phyloP scores from a whole-genome alignment of 2,329 filamentous ascomycete genomes.

The Ophiostoma sp. region DNA sequence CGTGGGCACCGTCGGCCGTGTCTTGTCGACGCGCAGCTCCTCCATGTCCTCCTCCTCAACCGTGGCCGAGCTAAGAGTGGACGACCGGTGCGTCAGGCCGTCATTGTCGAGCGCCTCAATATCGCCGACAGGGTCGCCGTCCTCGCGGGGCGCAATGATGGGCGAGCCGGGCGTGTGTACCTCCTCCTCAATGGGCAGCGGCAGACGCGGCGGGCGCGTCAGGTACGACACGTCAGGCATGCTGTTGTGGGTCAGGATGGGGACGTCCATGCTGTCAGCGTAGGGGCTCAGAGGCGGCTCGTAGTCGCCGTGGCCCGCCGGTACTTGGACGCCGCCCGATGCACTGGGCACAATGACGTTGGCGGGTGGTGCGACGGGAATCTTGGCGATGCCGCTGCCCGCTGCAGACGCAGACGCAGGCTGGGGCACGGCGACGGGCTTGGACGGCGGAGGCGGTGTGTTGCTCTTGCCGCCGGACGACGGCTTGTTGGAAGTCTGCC shows the following conservation, averaged over 20 bases:
- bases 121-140: constrained; percentile 52
- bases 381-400: constrained; percentile 30
- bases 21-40: constrained; percentile 70
- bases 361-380: constrained; percentile 24
- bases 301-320: constrained; percentile 33
- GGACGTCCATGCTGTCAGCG: constrained; percentile 43
- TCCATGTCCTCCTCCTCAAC: constrained; percentile 66
- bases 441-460: constrained; percentile 37
- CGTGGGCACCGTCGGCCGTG: constrained; percentile 77
- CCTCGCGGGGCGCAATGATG: constrained; percentile 72
- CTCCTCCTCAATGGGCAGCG: constrained; percentile 91
- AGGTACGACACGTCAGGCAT: constrained; percentile 64
- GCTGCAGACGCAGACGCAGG: not conserved
- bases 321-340: not conserved
- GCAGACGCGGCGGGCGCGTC: constrained; percentile 79
- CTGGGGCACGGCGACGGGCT: constrained; percentile 59
- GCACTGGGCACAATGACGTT: constrained; percentile 3
- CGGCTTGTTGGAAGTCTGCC: constrained; percentile 28
- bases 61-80: constrained; percentile 61
- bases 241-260: constrained; percentile 55
- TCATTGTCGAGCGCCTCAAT: constrained; percentile 52
- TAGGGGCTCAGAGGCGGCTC: constrained; percentile 37
- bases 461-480: constrained; percentile 35
- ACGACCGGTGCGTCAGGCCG: constrained; percentile 55
- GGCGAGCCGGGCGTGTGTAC: constrained; percentile 86